Base-by-base conservation (phyloP, 1,284 basidiomycete species). In the Papiliotrema terrestris region DNA sequence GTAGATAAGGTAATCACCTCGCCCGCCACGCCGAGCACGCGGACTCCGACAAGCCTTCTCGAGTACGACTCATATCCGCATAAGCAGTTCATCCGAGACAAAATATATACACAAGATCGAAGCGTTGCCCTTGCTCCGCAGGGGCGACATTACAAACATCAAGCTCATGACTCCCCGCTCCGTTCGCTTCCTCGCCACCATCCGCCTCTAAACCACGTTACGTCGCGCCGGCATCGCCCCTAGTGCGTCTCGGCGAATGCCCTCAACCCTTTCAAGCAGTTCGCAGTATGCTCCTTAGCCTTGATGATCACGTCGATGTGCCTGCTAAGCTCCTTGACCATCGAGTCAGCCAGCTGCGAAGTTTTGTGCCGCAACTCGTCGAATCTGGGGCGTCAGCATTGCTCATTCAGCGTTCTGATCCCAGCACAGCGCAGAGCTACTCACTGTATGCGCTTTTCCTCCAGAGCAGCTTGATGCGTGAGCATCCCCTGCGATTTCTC, bases 271-370 rank as follows among this genome's bases (percentile, higher is more conserved):
- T 65, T 63, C 29, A 76, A 55, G 49, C 69, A 69, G 38, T 66
- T 66, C 8, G 67, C 66, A 1, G 69, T 65, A 53, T 75, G 71
- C 41, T 72, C 65, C 58, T 75, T 76, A 9, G 71, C 67, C 42
- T 73, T 70, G 46, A 73, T 63, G 45, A 76, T 68, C 1, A 62
- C 50, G 45, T 72, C 72, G 20, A 75, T 65, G 52, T 77, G 72
- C 22, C 52, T 52, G n/a, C 63, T 66, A 4, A 77, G 54, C 42
- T 75, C 61, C 1, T 53, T 49, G 13, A 68, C 56, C 8, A 74
- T 51, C 17, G 57, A 51, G 29, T 73, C 72, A 44, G 74, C 69
- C 4, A 74, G 59, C 9, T 64, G 58, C 15, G 63, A 61, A 1
- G 70, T 70, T 56, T 70, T 71, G 51, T 75, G 72, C 13, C 64